Conservation (phyloP, 345 rosid genomes). For the Linum tenue region DNA sequence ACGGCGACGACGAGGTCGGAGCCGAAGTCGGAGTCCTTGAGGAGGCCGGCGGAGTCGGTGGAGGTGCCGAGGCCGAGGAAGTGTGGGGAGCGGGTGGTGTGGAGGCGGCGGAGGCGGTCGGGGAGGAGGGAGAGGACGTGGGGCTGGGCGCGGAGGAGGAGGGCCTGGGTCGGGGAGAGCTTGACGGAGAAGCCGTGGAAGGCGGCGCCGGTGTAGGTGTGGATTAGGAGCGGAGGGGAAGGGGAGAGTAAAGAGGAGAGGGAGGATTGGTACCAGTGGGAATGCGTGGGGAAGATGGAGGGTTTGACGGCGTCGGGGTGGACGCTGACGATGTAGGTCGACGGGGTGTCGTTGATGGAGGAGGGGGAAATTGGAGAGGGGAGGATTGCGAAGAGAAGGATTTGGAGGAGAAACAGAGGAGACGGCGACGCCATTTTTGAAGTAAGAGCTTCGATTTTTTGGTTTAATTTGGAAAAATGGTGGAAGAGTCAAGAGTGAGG, state of each 20-base stretch:
- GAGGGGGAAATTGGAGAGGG: conserved; percentile 9
- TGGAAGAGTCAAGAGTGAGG: neutral
- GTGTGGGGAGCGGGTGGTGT: conserved; percentile 27
- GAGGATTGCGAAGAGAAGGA: conserved; percentile 1
- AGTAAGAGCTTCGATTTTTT: neutral
- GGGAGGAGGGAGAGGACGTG: conserved; percentile 22
- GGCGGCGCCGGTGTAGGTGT: conserved; percentile 23
- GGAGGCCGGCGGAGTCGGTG: conserved; percentile 22
- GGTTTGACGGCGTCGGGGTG: conserved; percentile 17
- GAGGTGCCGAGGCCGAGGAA: conserved; percentile 21
- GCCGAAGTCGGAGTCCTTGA: conserved; percentile 28
- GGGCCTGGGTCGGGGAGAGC: conserved; percentile 17
- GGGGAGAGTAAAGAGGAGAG: conserved; percentile 20
- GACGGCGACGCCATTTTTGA: neutral
- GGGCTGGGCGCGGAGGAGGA: conserved; percentile 18
- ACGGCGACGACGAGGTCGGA: conserved; percentile 27
- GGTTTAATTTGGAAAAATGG: neutral
- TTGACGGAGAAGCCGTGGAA: conserved; percentile 27
- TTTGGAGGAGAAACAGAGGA: conserved; percentile 4
- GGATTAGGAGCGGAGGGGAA: conserved; percentile 12
- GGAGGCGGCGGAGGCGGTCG: conserved; percentile 20
- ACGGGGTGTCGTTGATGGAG: conserved; percentile 8
- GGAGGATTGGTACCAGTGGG: conserved; percentile 23
- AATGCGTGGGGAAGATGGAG: conserved; percentile 21
- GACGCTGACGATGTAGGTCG: conserved; percentile 22